Evolutionary conservation across 805 yeast species (phyloP).

Genomic region (Candida ipomoeae): DNA sequence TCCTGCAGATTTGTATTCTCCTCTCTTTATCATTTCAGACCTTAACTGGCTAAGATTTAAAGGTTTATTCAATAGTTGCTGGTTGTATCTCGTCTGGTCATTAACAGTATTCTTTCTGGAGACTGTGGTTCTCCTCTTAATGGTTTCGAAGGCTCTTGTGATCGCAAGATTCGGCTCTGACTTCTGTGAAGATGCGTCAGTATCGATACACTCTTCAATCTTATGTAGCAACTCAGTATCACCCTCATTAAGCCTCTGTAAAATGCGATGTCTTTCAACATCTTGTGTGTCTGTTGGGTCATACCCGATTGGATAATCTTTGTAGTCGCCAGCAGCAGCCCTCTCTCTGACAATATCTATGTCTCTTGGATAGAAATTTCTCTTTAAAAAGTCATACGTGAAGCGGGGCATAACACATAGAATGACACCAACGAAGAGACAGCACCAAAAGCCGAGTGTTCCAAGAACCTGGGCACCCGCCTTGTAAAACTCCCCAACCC

Average conservation of each 20-base stretch:
- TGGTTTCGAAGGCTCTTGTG: slow-evolving; percentile 29
- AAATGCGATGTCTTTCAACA: slow-evolving; percentile 35
- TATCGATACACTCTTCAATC: slow-evolving; percentile 27
- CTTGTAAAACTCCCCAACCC: slow-evolving; percentile 57
- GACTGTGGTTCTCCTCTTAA: slow-evolving; percentile 31
- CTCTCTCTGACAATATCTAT: slow-evolving; percentile 68
- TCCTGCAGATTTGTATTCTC: slow-evolving; percentile 31
- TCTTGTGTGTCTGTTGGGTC: slow-evolving; percentile 51
- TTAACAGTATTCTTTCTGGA: slow-evolving; percentile 19
- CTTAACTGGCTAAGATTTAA: slow-evolving; percentile 33
- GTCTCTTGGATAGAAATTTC: slow-evolving; percentile 58
- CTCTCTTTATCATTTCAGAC: slow-evolving; percentile 34
- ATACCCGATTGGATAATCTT: slow-evolving; percentile 44
- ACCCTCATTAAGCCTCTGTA: slow-evolving; percentile 28
- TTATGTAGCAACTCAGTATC: slow-evolving; percentile 34
- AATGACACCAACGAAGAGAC: slow-evolving; percentile 51
- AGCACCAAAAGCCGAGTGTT: slow-evolving; percentile 61
- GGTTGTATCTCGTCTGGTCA: slow-evolving; percentile 18
- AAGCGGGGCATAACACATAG: slow-evolving; percentile 61
- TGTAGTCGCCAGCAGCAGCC: slow-evolving; percentile 49
- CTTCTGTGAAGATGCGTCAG: slow-evolving; percentile 8
- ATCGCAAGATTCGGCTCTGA: slow-evolving; percentile 14
- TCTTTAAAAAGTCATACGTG: slow-evolving; percentile 43
- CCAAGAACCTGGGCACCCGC: slow-evolving; percentile 65
- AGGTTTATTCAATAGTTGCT: slow-evolving; percentile 29